Base-by-base conservation (phyloP, 208 protist species). In the Wallacemonas collosoma region DNA sequence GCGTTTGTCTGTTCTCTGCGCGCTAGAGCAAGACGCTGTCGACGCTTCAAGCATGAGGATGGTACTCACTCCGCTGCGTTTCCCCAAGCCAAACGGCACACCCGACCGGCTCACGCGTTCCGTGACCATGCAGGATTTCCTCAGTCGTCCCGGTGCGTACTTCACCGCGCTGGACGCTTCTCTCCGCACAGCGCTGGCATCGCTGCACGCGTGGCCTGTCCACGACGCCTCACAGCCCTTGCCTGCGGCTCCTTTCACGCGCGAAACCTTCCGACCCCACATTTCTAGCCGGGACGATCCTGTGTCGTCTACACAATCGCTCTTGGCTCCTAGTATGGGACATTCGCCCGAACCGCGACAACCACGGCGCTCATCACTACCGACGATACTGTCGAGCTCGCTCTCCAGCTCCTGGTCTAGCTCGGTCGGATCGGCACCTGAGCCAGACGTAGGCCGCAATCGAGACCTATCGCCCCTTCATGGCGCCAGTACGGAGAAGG, bases 31-130 rank as follows among this genome's bases (percentile, higher is more conserved):
- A 50, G 43, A 51, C 7, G 60, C 60, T 11, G 60, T 50, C 7
- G 60, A 65, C 3, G 60, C 60, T 9, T 65, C 60, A 14, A 65
- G 60, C 43, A 65, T 50, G 43, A 6, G 15, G 38, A 44, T 65
- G 7, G 43, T 53, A 35, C 40, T 26, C n/a, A 41, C 60, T 38
- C 60, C 60, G n/a, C 40, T 65, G 17, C 60, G 60, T 4, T 65
- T 65, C 26, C 60, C 60, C 1, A 63, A 63, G 57, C 57, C 60
- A 12, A 17, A 38, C 40, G 60, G 50, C 40, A 50, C 45, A 50
- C 8, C 6, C 8, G 6, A 50, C 45, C 8, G 45, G 6, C 6
- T 6, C 45, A 6, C 45, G 45, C 6, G 45, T 50, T 14, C 45
- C 6, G 8, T 12, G 45, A 50, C 45, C 45, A 12, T 50, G 6